Evolutionary conservation across 345 rosid species (phyloP), one percentile per base, ranked within the genome.

Genomic region (Eucalyptus sp.): DNA sequence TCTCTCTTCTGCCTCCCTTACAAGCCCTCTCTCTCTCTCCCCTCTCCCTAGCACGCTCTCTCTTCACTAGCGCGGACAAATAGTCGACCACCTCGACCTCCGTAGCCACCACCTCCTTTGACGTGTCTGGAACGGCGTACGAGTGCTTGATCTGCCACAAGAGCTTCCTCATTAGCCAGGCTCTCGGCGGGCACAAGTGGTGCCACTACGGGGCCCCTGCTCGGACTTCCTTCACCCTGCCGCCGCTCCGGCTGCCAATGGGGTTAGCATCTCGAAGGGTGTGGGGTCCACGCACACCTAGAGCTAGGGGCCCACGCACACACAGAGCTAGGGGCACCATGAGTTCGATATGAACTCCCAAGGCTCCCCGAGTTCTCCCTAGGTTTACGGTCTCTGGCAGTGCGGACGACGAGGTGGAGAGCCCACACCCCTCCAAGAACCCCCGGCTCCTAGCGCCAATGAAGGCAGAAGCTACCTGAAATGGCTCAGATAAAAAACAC

Each of bases 141-240:
- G 92, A 93, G 93, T 95, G 96, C 85, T 92, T 95, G 37, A 94
- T 94, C 88, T 95, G 96, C 90, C 94, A 94, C 91, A 92, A 92
- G 92, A 86, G 91, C 66, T 95, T 95, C 88, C 91, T 95, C 24
- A 93, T 95, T 27, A 96, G 96, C 13, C 96, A 95, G 90, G 96
- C 96, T 31, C 71, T 95, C 46, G 96, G 97, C 10, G 96, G 96
- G 8, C 96, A 94, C 92, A 95, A 95, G 90, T 91, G 96, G 51
- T 92, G 96, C 86, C 97, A 95, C 93, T 94, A 94, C 83, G 97
- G 94, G 66, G 96, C 95, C 46, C 64, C 64, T 3, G 91, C 91
- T 27, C 68, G 20, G 7, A 88, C 58, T 37, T 76, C 89, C 33
- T 43, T 27, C 86, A 29, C 18, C 86, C 62, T 62, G 5, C 49